A percentile compares a stretch with the other conserved stretches of the same genome.
phyloP scores from a whole-genome alignment of 768 basidiomycete genomes.

The Russula ochroleuca region DNA sequence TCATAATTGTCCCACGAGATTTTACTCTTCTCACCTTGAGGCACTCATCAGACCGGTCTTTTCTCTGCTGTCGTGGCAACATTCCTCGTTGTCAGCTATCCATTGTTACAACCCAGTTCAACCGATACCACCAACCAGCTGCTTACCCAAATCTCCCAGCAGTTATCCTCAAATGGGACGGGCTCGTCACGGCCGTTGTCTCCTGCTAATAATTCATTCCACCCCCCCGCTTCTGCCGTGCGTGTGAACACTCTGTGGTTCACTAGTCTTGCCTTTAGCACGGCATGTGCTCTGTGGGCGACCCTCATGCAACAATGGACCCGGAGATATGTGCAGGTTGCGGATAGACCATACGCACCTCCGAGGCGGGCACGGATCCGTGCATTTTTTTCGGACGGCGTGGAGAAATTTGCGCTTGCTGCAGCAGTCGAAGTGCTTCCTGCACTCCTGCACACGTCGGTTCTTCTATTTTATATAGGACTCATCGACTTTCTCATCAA shows the following conservation, averaged over 20 bases:
- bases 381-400: slow-evolving; percentile 19
- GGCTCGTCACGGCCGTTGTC: neutral
- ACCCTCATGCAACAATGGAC: slow-evolving; percentile 28
- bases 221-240: slow-evolving; percentile 1
- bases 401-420: slow-evolving; percentile 16
- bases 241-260: slow-evolving; percentile 26
- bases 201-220: neutral
- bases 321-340: slow-evolving; percentile 19
- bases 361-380: slow-evolving; percentile 24
- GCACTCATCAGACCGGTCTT: slow-evolving; percentile 27
- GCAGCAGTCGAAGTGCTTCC: slow-evolving; percentile 25
- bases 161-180: slow-evolving; percentile 10
- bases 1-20: neutral
- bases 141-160: slow-evolving; percentile 23
- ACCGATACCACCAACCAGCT: slow-evolving; percentile 11
- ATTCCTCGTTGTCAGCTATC: slow-evolving; percentile 28
- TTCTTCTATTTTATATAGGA: slow-evolving; percentile 24
- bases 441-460: slow-evolving; percentile 22
- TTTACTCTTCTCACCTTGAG: neutral
- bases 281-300: slow-evolving; percentile 22
- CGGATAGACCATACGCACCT: slow-evolving; percentile 19
- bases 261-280: slow-evolving; percentile 20
- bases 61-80: slow-evolving; percentile 30
- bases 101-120: slow-evolving; percentile 21
- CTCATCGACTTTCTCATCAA: slow-evolving; percentile 21